phyloP scores from a whole-genome alignment of 768 basidiomycete species.

The Rubroboletus pulcherrimus region DNA sequence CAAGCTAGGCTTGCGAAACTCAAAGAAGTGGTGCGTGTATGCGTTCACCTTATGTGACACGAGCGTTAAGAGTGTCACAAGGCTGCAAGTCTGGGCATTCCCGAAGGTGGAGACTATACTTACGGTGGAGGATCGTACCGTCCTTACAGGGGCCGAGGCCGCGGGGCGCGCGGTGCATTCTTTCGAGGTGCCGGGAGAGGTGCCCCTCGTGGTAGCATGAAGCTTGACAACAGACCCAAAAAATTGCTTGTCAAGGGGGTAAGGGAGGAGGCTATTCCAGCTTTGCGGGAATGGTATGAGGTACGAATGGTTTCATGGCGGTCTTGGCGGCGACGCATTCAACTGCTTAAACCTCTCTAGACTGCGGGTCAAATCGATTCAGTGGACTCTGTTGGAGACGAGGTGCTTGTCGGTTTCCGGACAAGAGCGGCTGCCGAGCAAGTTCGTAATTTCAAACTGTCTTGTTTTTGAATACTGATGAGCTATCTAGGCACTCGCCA shows the following conservation, averaged over 20 bases:
- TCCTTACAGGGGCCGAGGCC: slow-evolving; percentile 64
- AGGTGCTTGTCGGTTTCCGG: slow-evolving; percentile 65
- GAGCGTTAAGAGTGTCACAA: slow-evolving; percentile 26
- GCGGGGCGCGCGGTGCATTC: slow-evolving; percentile 55
- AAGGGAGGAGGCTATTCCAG: slow-evolving; percentile 48
- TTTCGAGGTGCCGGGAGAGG: slow-evolving; percentile 63
- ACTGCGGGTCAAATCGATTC: slow-evolving; percentile 69
- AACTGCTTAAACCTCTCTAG: slow-evolving; percentile 33
- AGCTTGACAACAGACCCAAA: slow-evolving; percentile 86
- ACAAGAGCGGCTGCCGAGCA: slow-evolving; percentile 74
- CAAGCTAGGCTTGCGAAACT: slow-evolving; percentile 73
- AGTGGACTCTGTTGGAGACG: slow-evolving; percentile 50
- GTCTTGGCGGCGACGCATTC: background rate
- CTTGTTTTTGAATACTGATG: slow-evolving; percentile 8
- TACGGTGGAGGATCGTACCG: slow-evolving; percentile 44
- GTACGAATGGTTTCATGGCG: slow-evolving; percentile 32
- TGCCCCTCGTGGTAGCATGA: slow-evolving; percentile 71
- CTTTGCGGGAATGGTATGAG: slow-evolving; percentile 82
- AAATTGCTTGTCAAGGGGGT: slow-evolving; percentile 73
- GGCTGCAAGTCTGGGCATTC: slow-evolving; percentile 74
- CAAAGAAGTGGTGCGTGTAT: slow-evolving; percentile 64
- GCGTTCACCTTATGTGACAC: background rate
- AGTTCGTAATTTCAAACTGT: slow-evolving; percentile 38
- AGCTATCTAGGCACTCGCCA: slow-evolving; percentile 58
- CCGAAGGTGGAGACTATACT: slow-evolving; percentile 42